phyloP scores from a whole-genome alignment of 768 basidiomycete genomes.

The Phaeotremella fagi region DNA sequence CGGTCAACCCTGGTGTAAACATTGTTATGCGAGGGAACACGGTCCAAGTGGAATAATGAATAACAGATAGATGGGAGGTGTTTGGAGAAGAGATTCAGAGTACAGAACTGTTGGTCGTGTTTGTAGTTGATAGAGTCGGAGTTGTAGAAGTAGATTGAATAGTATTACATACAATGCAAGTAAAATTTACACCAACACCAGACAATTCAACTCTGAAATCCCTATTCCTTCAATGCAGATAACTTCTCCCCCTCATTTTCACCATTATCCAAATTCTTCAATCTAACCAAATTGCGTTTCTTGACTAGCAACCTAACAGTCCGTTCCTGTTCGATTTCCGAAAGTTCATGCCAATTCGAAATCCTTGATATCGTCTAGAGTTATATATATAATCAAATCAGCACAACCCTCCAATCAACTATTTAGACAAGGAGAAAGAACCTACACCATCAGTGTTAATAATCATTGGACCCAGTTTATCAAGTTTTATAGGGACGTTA shows the following conservation, averaged over 20 bases:
- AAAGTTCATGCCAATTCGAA: conserved; percentile 61
- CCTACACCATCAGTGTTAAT: conserved; percentile 64
- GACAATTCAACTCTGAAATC: no score
- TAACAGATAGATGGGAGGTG: conserved; percentile 18
- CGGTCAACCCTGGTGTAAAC: conserved; percentile 34
- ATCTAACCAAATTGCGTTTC: conserved; percentile 42
- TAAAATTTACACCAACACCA: no score
- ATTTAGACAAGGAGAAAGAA: conserved; percentile 3
- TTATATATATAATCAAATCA: neutral
- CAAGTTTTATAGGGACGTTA: conserved; percentile 53
- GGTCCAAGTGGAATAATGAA: conserved; percentile 38
- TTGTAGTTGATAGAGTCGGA: neutral
- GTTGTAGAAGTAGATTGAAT: no score
- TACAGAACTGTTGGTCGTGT: neutral
- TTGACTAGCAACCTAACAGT: conserved; percentile 57
- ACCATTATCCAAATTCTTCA: conserved; percentile 34
- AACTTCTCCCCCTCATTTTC: no score
- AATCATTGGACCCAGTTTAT: conserved; percentile 63
- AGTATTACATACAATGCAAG: no score
- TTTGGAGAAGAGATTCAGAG: neutral
- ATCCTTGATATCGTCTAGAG: conserved; percentile 62
- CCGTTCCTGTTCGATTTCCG: conserved; percentile 57
- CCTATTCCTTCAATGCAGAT: no score
- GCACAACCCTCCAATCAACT: neutral
- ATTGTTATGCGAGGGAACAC: conserved; percentile 42